Percentiles rank a stretch among this genome's conserved stretches.
Conservation (phyloP, 2,329 filamentous ascomycete genomes). For the Triangularia verruculosa region DNA sequence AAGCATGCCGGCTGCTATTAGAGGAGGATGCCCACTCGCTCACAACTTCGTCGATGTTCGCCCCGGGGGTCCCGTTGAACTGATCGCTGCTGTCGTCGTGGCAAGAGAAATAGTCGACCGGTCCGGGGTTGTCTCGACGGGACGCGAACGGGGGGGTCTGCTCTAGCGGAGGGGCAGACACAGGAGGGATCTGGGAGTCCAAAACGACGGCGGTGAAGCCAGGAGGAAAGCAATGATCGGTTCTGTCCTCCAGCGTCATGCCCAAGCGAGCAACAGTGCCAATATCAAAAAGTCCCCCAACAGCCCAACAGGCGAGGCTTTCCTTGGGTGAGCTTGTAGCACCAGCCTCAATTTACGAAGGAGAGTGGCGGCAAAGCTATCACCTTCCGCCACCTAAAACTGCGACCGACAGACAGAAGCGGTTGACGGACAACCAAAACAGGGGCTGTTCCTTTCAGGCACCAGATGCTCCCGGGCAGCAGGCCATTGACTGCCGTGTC, state of each 20-base stretch:
- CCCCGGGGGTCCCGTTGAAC: conserved; percentile 18
- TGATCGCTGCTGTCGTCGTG: conserved; percentile 3
- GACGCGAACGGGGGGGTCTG: neutral
- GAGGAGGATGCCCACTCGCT: conserved; percentile 23
- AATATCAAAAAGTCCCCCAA: conserved; percentile 9
- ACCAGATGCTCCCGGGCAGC: conserved; percentile 13
- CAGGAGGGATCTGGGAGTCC: conserved; percentile 3
- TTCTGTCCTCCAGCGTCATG: conserved; percentile 19
- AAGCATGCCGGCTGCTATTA: conserved; percentile 33
- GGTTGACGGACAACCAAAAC: conserved; percentile 11
- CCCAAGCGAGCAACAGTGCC: conserved; percentile 4
- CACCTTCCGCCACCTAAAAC: conserved; percentile 11
- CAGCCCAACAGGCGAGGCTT: neutral
- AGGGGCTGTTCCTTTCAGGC: conserved; percentile 11
- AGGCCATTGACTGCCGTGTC: conserved; percentile 21
- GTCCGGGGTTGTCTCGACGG: conserved; percentile 14
- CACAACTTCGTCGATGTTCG: conserved; percentile 16
- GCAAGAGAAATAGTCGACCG: conserved; percentile 19
- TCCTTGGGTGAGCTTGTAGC: neutral
- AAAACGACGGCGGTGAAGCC: conserved; percentile 4
- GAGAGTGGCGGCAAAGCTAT: conserved; percentile 3
- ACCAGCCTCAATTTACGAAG: neutral
- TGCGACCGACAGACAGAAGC: conserved; percentile 10
- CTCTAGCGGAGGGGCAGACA: conserved; percentile 12
- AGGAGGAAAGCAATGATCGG: conserved; percentile 16